Base-by-base conservation (phyloP, 495 filamentous ascomycete genomes). In the Talaromyces stipitatus region DNA sequence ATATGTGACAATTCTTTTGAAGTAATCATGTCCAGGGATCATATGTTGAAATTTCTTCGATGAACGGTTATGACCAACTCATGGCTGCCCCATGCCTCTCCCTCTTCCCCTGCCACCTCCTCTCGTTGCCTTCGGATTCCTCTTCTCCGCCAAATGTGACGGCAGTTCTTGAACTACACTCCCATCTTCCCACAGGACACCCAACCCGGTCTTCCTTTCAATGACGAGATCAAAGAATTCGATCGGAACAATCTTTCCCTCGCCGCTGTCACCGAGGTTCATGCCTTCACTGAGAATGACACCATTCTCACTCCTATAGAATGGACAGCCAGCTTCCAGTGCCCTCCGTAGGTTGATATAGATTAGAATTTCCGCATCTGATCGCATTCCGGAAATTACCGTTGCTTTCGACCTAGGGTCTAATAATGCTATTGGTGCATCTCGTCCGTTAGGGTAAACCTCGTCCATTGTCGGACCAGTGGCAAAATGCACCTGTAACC, bases 401-500 rank as follows among this genome's bases (percentile, higher is more conserved):
- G 24, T 56, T 18, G 2, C 43, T 24, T 45, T 53, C 18, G 41
- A 18, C 23, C 50, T 48, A 24, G 57, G 47, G 16, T 57, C 53
- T 32, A 38, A 36, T 20, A 32, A 54, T 8, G 22, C 69, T 20
- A 32, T 22, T 0, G 51, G 29, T 18, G 61, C 64, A 22, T 68
- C 65, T 7, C 52, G 50, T 10, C 58, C 59, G 14, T 61, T 48
- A 22, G 60, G 62, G 11, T 73, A 53, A 2, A 68, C 67, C 7
- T 64, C 64, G 27, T 67, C 66, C 2, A 73, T 46, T 0, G 86
- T 84, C 27, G 89, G 65, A 0, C 87, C 89, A 1, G 82, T 80
- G 4, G 86, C 85, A 64, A 92, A 94, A 66, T 98, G 94, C 16
- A 97, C 84, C 63, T 97, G 94, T 53, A 86, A 90, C 50, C 94